Percentiles rank a stretch among this genome's conserved stretches.
Evolutionary conservation across 805 yeast genomes (phyloP).

Genomic region (Hanseniaspora singularis): DNA sequence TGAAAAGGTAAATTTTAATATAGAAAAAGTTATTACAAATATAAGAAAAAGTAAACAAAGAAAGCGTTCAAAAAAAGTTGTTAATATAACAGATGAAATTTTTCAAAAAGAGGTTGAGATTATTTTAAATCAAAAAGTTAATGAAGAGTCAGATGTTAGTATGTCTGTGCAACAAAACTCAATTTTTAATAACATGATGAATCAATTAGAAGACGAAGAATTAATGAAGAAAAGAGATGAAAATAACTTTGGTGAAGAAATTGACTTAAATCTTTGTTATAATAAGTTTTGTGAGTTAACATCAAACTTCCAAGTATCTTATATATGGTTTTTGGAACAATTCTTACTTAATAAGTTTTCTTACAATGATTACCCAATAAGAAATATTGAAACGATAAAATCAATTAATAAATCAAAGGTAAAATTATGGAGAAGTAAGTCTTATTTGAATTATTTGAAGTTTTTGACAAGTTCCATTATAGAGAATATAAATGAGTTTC

Average conservation of each 20-base stretch:
- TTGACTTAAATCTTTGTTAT: conserved; percentile 42
- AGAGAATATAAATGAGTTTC: not conserved
- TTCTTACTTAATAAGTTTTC: conserved; percentile 23
- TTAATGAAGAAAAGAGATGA: conserved; percentile 47
- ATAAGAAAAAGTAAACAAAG: not conserved
- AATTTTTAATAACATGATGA: not conserved
- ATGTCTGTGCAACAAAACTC: conserved; percentile 11
- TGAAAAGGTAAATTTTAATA: not conserved
- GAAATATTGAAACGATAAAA: conserved; percentile 37
- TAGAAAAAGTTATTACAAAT: conserved; percentile 10
- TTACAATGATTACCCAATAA: conserved; percentile 20
- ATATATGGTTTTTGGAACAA: conserved; percentile 20
- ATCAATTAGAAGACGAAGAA: conserved; percentile 15
- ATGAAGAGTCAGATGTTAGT: conserved; percentile 22
- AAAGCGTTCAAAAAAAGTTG: conserved; percentile 12
- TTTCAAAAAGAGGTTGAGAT: conserved; percentile 20
- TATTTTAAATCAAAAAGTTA: conserved; percentile 13
- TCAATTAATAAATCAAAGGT: conserved; percentile 40
- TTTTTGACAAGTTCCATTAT: conserved; percentile 24
- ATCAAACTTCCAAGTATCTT: conserved; percentile 2
- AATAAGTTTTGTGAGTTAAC: conserved; percentile 33
- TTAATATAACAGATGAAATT: conserved; percentile 19
- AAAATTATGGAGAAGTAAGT: conserved; percentile 35
- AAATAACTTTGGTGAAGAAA: conserved; percentile 27
- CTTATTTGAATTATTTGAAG: conserved; percentile 35